These are phyloP conservation scores for Blumeriella jaapii DNA, from an alignment of 2,329 filamentous ascomycete species.

Conservation along the genomic window DNA sequence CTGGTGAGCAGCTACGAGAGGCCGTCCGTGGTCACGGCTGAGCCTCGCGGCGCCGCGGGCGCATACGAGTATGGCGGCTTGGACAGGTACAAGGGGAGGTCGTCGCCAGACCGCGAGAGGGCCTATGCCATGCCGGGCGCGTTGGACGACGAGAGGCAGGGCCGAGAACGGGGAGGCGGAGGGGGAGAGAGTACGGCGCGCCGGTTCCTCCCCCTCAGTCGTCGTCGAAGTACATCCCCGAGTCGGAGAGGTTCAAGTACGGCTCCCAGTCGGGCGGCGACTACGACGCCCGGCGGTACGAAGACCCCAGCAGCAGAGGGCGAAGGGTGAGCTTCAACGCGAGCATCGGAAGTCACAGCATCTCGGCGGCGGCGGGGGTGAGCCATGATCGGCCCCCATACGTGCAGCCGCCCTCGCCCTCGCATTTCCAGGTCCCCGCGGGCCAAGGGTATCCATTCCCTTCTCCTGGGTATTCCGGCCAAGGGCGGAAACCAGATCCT, in stretches of 20 bases:
- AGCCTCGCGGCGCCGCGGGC: conserved; percentile 8
- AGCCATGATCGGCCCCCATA: conserved; percentile 15
- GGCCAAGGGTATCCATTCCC: too few species aligned
- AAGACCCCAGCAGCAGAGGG: conserved; percentile 13
- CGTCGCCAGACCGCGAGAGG: conserved; percentile 1
- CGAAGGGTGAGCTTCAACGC: conserved; percentile 22
- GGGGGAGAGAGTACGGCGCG: conserved; percentile 12
- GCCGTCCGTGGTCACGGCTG: conserved; percentile 9
- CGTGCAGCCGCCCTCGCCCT: conserved; percentile 8
- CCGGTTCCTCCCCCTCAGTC: conserved; percentile 4
- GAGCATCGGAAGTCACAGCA: conserved; percentile 14
- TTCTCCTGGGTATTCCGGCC: conserved; percentile 4
- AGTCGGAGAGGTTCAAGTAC: conserved; percentile 23
- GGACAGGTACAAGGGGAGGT: conserved; percentile 5
- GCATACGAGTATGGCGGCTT: conserved; percentile 6
- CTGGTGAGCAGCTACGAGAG: conserved; percentile 7
- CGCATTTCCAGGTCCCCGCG: too few species aligned
- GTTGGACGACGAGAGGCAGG: conserved; percentile 12
- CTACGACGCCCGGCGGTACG: conserved; percentile 16
- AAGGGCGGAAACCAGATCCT: conserved; percentile 5
- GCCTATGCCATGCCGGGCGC: conserved; percentile 15
- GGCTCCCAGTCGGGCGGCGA: conserved; percentile 14
- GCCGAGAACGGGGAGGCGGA: conserved; percentile 1
- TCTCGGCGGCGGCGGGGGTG: conserved; percentile 19
- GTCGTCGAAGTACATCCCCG: conserved; percentile 18